phyloP scores from a whole-genome alignment of 2,329 filamentous ascomycete species.

The Calonectria pauciramosa region DNA sequence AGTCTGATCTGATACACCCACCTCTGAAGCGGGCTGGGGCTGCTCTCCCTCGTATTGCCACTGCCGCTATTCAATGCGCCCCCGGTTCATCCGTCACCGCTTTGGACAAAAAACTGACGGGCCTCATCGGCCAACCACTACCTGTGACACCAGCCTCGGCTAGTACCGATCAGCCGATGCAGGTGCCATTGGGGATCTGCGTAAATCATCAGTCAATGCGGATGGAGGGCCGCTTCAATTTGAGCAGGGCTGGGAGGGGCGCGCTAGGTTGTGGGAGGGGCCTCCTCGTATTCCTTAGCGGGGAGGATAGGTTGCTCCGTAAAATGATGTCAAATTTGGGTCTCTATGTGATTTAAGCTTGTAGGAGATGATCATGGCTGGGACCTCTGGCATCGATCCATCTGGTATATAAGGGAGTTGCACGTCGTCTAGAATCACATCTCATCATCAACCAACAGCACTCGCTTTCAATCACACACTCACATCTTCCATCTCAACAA shows the following conservation, averaged over 20 bases:
- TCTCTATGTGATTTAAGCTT: not conserved
- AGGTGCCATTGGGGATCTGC: not conserved
- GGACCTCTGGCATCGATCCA: not conserved
- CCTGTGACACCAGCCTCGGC: not conserved
- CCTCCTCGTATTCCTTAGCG: slow-evolving; percentile 5
- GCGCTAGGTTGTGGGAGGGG: not conserved
- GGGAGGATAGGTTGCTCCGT: not conserved
- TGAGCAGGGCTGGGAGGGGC: not conserved
- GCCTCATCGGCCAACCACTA: not conserved
- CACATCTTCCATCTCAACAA: not conserved
- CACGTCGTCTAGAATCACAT: not conserved
- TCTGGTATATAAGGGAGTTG: not conserved
- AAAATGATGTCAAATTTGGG: slow-evolving; percentile 10
- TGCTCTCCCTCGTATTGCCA: not conserved
- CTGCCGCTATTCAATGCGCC: not conserved
- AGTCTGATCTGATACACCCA: not conserved
- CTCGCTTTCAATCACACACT: not conserved
- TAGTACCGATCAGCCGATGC: not conserved
- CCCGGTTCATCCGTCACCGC: slow-evolving; percentile 7
- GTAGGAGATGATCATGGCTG: not conserved
- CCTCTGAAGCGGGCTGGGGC: not conserved
- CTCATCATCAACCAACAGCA: not conserved
- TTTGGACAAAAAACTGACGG: not conserved
- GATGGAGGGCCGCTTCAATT: not conserved
- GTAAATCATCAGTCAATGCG: not conserved